Evolutionary conservation across 768 basidiomycete species (phyloP), one percentile per base, ranked within the genome.

Genomic region (Coprinellus aureogranulatus): DNA sequence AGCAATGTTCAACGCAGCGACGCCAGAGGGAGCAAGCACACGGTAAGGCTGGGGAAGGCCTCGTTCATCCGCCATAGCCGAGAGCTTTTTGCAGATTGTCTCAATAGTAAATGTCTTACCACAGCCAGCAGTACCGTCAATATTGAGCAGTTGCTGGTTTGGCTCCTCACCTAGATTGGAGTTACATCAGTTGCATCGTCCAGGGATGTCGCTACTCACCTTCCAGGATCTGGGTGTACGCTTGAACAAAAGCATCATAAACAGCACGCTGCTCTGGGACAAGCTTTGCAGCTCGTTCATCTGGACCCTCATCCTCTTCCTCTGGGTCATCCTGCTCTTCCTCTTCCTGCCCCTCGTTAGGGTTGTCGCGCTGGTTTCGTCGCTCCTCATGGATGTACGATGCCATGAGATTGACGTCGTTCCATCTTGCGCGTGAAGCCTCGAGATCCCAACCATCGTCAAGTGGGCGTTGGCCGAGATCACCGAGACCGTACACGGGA

Each of bases 91-190:
- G 31, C 61, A 65, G n/a, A 67, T 64, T 10, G 62, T 55, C 58
- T 65, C 64, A 25, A 69, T 70, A 0, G 68, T 54, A 45, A 64
- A 65, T 31, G 69, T 64, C 54, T 69, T 70, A 41, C 68, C 64
- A 45, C 62, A 64, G 16, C 68, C 68, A n/a, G 67, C 66, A n/a
- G 67, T 66, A 5, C 65, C 67, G 61, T 70, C 68, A 16, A 69
- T 58, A 55, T 70, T 67, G 49, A 68, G 23, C 28, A 55, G 20
- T 18, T 40, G 14, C 40, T 59, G 59, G 23, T 11, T 16, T 52
- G 25, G 11, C 27, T 52, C 25, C 27, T 52, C 27, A n/a, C 31
- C 12, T 52, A 16, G 27, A 52, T 16, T 11, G 2, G 25, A 51
- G 3, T 27, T 27, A 27, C 16, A 14, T 18, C 16, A 27, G 3